Evolutionary conservation across 129 eudicot genomes (phyloP), one percentile per base, ranked within the genome.

Genomic region (Centrapalus pauciflorus): DNA sequence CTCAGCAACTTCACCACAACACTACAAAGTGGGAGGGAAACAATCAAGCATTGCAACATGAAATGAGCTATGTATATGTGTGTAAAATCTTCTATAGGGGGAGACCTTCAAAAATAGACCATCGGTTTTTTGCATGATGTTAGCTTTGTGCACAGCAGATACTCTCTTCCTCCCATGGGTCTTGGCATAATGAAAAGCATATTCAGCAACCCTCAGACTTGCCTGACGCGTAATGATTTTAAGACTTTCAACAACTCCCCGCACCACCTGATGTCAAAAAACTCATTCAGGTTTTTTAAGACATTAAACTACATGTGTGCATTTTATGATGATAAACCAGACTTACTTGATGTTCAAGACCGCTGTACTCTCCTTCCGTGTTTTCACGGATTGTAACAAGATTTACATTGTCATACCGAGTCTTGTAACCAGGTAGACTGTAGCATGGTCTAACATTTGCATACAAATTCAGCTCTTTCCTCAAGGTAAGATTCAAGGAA

Each of bases 371-470:
- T 60, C 95, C 98, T 79, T 93, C 98, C 3, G 98, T 93, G 76
- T 93, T 93, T 72, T 93, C 98, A 74, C 96, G 95, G 24, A 93
- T 93, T 29, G 98, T 93, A 52, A 88, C 77, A 55, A 93, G 95
- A 75, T 93, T 76, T 9, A 93, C 98, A 68, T 82, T 87, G 61
- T 93, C 96, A 55, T 93, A 93, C n/a, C 90, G 87, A 57, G 98
- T 93, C 84, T 88, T 86, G 87, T 93, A 93, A 51, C 98, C 96
- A 65, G 96, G 96, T 27, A 93, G 84, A 56, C 98, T 88, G 83
- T 89, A 93, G 73, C 98, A 93, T 32, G 98, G 98, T 77, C 98
- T 85, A 48, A 93, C 98, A 82, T 93, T 93, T 77, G 98, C 98
- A 62, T 93, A 93, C 23, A 93, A 67, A 77, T 86, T 93, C 23